Percentiles rank a stretch among this genome's conserved stretches.
These are phyloP conservation scores for Aspergillus udagawae DNA, from an alignment of 2,329 filamentous ascomycete genomes.

Conservation along the genomic window DNA sequence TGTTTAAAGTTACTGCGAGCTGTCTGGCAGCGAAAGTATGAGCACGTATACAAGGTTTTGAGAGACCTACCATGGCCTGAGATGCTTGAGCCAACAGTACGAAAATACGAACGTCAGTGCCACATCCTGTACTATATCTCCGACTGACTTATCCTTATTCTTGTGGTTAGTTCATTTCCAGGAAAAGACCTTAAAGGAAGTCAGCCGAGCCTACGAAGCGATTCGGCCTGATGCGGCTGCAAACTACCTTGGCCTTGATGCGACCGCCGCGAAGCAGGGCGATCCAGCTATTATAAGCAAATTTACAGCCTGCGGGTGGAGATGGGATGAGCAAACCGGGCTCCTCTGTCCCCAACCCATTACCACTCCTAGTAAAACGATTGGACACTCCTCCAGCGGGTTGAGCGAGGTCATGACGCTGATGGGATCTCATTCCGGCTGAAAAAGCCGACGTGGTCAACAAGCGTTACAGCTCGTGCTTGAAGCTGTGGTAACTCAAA, in stretches of 20 bases:
- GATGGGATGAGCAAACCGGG: slow-evolving; percentile 32
- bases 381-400: slow-evolving; percentile 17
- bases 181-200: slow-evolving; percentile 34
- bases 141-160: neutral
- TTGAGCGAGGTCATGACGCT: slow-evolving; percentile 33
- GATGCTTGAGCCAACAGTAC: slow-evolving; percentile 26
- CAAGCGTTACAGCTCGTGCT: neutral
- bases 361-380: slow-evolving; percentile 12
- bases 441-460: slow-evolving; percentile 5
- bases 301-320: slow-evolving; percentile 36
- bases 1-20: slow-evolving; percentile 34
- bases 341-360: slow-evolving; percentile 33
- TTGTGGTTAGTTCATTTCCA: slow-evolving; percentile 31
- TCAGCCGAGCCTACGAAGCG: slow-evolving; percentile 38
- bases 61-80: slow-evolving; percentile 33
- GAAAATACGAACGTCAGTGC: slow-evolving; percentile 34
- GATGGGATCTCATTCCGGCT: slow-evolving; percentile 26
- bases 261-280: slow-evolving; percentile 21
- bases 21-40: slow-evolving; percentile 36
- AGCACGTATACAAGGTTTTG: slow-evolving; percentile 33
- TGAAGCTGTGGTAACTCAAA: neutral
- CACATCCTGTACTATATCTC: neutral
- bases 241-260: slow-evolving; percentile 34
- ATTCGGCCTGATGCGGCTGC: slow-evolving; percentile 35
- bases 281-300: slow-evolving; percentile 27